phyloP scores from a whole-genome alignment of 2,329 filamentous ascomycete genomes.

The Pochonia chlamydosporia region DNA sequence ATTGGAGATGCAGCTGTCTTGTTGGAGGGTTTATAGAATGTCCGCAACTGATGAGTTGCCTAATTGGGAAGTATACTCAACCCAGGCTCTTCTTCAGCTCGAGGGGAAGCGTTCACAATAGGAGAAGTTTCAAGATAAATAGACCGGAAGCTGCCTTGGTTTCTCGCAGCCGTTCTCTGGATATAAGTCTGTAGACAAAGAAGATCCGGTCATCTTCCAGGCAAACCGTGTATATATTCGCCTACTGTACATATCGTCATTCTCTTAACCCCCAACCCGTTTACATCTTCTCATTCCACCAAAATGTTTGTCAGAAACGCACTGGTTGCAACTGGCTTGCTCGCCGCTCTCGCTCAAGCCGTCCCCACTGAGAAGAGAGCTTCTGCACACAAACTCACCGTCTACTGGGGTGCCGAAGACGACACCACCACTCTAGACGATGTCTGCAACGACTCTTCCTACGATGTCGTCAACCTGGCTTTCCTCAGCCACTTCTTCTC shows the following conservation, averaged over 20 bases:
- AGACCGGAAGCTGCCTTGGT: too few species aligned
- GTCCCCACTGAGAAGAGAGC: conserved; percentile 5
- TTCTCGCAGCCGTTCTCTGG: too few species aligned
- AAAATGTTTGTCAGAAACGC: too few species aligned
- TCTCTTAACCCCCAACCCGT: too few species aligned
- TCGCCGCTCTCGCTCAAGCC: conserved; percentile 5
- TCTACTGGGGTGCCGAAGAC: conserved; percentile 19
- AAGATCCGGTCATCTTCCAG: conserved; percentile 13
- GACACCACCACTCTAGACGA: conserved; percentile 12
- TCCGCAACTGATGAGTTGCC: not conserved
- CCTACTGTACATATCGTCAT: conserved; percentile 7
- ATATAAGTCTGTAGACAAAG: not conserved
- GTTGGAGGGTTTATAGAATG: not conserved
- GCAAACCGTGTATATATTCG: not conserved
- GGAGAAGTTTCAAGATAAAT: too few species aligned
- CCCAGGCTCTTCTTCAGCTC: too few species aligned
- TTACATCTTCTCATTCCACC: not conserved
- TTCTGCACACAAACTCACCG: conserved; percentile 13
- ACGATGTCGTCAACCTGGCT: conserved; percentile 17
- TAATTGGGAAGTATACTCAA: not conserved
- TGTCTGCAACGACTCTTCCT: conserved; percentile 14
- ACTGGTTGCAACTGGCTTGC: too few species aligned
- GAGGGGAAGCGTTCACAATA: too few species aligned
- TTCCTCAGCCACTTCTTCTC: conserved; percentile 15
- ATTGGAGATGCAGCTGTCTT: not conserved